Evolutionary conservation across 768 basidiomycete genomes (phyloP).

Genomic region (Boletus speciosus): DNA sequence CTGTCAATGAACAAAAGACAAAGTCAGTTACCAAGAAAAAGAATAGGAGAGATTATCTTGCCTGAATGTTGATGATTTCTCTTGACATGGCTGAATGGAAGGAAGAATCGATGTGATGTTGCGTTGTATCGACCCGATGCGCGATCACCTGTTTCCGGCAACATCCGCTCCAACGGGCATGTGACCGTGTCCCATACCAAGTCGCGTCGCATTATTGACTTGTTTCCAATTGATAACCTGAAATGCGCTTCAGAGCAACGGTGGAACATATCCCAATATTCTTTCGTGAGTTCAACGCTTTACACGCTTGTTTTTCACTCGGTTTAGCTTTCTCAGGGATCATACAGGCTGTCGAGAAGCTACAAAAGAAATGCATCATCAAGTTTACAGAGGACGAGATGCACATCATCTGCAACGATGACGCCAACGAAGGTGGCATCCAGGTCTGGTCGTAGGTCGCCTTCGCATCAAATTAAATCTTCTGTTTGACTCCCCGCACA

Average conservation of each 20-base stretch:
- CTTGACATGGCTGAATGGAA: conserved; percentile 50
- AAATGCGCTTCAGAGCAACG: conserved; percentile 63
- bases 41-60: conserved; percentile 20
- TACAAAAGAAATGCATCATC: conserved; percentile 82
- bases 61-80: conserved; percentile 84
- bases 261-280: conserved; percentile 59
- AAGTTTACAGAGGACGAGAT: conserved; percentile 72
- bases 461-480: conserved; percentile 30
- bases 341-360: conserved; percentile 76
- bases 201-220: conserved; percentile 10
- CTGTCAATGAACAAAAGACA: conserved; percentile 32
- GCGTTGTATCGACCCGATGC: conserved; percentile 5
- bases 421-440: conserved; percentile 76
- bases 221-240: background rate
- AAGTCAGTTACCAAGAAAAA: conserved; percentile 6
- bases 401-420: conserved; percentile 80
- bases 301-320: background rate
- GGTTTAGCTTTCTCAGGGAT: conserved; percentile 46
- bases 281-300: conserved; percentile 39
- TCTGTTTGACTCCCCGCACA: conserved; percentile 23
- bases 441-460: conserved; percentile 76
- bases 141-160: conserved; percentile 14
- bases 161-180: conserved; percentile 15
- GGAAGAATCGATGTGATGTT: conserved; percentile 15
- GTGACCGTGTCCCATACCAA: conserved; percentile 20